A percentile compares a stretch with the other conserved stretches of the same genome.
These are phyloP conservation scores for Gleditsia sinensis DNA, from an alignment of 306 rosid species.

Conservation along the genomic window DNA sequence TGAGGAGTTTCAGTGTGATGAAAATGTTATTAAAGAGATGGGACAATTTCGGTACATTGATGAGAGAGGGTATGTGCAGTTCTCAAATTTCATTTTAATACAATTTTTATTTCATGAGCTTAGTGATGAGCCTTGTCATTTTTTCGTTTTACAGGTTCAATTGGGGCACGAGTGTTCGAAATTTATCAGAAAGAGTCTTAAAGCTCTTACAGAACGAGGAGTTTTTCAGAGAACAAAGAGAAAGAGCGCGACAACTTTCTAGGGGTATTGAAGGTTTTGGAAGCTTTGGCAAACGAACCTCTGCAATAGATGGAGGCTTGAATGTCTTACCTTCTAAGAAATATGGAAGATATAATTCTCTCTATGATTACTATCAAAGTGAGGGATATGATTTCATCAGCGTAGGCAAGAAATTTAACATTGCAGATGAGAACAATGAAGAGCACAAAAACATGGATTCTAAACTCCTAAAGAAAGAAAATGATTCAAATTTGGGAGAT, in stretches of 20 bases:
- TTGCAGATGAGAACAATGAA: not conserved
- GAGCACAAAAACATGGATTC: constrained; percentile 15
- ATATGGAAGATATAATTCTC: constrained; percentile 48
- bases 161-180: constrained; percentile 66
- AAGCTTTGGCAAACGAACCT: constrained; percentile 48
- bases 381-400: constrained; percentile 1
- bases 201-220: constrained; percentile 47
- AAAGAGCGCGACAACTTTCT: constrained; percentile 50
- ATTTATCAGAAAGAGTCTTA: constrained; percentile 51
- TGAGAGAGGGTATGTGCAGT: constrained; percentile 60
- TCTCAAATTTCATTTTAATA: not conserved
- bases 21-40: constrained; percentile 50
- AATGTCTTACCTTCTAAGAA: constrained; percentile 25
- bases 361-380: constrained; percentile 30
- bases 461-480: constrained; percentile 23
- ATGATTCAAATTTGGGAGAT: constrained; percentile 21
- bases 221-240: constrained; percentile 57
- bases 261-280: constrained; percentile 76
- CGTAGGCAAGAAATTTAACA: not conserved
- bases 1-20: constrained; percentile 57
- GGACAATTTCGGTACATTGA: constrained; percentile 56
- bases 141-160: constrained; percentile 54
- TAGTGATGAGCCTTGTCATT: not conserved
- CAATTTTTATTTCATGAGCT: not conserved
- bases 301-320: constrained; percentile 34